Percentiles rank a stretch among this genome's conserved stretches.
These are phyloP conservation scores for Ophiostoma ips DNA, from an alignment of 2,329 filamentous ascomycete genomes.

Conservation along the genomic window DNA sequence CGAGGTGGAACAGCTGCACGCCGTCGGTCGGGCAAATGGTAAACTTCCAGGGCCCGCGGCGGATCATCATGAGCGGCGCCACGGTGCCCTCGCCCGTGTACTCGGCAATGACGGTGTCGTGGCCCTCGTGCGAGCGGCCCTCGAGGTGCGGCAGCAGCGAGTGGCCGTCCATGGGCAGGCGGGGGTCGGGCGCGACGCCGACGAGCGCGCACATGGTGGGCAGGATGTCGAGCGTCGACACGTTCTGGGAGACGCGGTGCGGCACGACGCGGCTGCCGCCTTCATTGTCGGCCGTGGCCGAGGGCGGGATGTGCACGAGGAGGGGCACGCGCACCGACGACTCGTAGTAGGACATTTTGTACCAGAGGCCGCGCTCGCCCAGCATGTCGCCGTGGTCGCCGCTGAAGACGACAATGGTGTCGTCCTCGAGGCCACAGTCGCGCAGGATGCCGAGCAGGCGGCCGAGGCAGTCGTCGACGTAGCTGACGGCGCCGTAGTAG, in stretches of 20 bases:
- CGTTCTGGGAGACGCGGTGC: slow-evolving; percentile 66
- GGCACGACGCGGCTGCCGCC: slow-evolving; percentile 36
- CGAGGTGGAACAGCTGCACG: slow-evolving; percentile 71
- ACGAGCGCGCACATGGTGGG: slow-evolving; percentile 79
- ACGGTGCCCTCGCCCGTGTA: slow-evolving; percentile 91
- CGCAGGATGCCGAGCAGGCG: slow-evolving; percentile 65
- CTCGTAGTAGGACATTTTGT: slow-evolving; percentile 94
- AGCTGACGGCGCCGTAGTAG: slow-evolving; percentile 87
- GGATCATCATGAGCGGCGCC: slow-evolving; percentile 86
- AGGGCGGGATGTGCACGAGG: slow-evolving; percentile 63
- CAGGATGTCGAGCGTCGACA: slow-evolving; percentile 81
- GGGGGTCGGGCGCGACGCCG: slow-evolving; percentile 52
- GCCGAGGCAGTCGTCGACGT: slow-evolving; percentile 86
- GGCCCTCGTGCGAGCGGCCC: slow-evolving; percentile 24
- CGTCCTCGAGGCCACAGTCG: slow-evolving; percentile 63
- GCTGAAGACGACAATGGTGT: slow-evolving; percentile 85
- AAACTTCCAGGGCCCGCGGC: slow-evolving; percentile 80
- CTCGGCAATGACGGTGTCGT: slow-evolving; percentile 80
- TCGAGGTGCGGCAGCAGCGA: slow-evolving; percentile 70
- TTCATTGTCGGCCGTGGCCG: not conserved
- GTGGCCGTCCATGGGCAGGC: slow-evolving; percentile 72
- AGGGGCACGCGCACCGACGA: slow-evolving; percentile 80
- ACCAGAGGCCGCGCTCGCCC: slow-evolving; percentile 80
- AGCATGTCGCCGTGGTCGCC: slow-evolving; percentile 96
- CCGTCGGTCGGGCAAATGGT: slow-evolving; percentile 73